phyloP scores from a whole-genome alignment of 208 protist species.

The Crithidia mellificae region DNA sequence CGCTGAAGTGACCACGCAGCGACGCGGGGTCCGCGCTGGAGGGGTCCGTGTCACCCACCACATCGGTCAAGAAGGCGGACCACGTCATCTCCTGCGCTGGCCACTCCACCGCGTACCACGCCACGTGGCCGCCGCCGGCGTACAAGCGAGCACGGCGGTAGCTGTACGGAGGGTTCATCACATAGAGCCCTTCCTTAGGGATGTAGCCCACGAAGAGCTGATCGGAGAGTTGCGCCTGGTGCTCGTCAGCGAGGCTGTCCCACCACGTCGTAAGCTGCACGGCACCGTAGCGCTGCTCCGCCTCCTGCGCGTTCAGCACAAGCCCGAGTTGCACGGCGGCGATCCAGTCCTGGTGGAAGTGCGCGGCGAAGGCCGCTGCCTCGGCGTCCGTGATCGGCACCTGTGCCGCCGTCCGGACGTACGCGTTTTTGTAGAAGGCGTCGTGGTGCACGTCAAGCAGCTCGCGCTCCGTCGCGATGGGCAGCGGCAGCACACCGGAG shows the following conservation, averaged over 20 bases:
- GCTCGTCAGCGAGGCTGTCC: conserved; percentile 34
- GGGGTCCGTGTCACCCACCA: conserved; percentile 76
- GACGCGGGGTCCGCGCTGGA: conserved; percentile 38
- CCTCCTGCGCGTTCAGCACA: conserved; percentile 71
- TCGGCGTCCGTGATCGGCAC: conserved; percentile 57
- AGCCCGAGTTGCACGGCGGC: conserved; percentile 64
- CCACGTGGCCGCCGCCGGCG: conserved; percentile 36
- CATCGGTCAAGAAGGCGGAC: conserved; percentile 49
- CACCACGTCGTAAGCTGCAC: conserved; percentile 45
- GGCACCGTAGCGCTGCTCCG: conserved; percentile 50
- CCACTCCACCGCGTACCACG: conserved; percentile 76
- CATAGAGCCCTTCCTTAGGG: conserved; percentile 68
- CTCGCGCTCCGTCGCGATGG: conserved; percentile 41
- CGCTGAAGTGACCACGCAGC: conserved; percentile 52
- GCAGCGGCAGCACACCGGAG: conserved; percentile 49
- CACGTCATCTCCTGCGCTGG: conserved; percentile 56
- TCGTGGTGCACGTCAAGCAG: conserved; percentile 65
- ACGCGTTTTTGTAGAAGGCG: conserved; percentile 74
- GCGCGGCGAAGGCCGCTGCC: conserved; percentile 45
- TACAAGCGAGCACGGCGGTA: conserved; percentile 62
- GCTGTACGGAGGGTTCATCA: conserved; percentile 82
- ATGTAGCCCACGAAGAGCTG: conserved; percentile 72
- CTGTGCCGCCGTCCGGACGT: conserved; percentile 40
- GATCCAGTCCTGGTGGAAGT: conserved; percentile 69
- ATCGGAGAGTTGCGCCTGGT: conserved; percentile 64